Percentiles rank a stretch among this genome's conserved stretches.
These are phyloP conservation scores for Falciphora oryzae DNA, from an alignment of 2,329 filamentous ascomycete genomes.

Conservation along the genomic window DNA sequence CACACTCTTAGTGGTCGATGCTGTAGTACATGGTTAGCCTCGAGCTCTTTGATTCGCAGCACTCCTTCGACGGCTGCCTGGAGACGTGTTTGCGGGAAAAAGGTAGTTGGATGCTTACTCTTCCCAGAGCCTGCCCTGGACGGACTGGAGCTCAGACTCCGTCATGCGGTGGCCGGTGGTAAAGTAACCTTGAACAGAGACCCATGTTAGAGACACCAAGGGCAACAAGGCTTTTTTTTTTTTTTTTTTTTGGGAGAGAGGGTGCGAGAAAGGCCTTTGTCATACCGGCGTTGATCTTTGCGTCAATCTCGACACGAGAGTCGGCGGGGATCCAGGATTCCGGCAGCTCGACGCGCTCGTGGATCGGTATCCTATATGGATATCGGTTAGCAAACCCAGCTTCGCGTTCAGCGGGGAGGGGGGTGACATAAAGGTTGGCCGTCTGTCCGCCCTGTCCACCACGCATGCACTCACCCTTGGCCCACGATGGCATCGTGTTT, in stretches of 20 bases:
- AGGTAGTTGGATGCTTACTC: constrained; percentile 46
- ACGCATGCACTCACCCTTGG: constrained; percentile 54
- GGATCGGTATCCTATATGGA: constrained; percentile 64
- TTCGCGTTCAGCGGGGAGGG: constrained; percentile 2
- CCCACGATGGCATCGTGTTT: constrained; percentile 85
- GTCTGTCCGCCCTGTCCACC: not conserved
- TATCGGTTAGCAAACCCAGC: not conserved
- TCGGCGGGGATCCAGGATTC: constrained; percentile 92
- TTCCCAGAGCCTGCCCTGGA: constrained; percentile 89
- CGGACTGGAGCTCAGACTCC: constrained; percentile 74
- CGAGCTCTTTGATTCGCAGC: constrained; percentile 14
- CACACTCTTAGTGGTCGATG: constrained; percentile 21
- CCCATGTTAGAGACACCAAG: not conserved
- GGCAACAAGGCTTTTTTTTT: not conserved
- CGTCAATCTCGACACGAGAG: constrained; percentile 96
- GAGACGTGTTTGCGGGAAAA: no score
- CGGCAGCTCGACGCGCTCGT: constrained; percentile 85
- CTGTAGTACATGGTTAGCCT: constrained; percentile 23
- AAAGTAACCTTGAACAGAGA: constrained; percentile 52
- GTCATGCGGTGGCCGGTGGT: constrained; percentile 88
- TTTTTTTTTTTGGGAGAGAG: no score
- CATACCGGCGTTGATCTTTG: constrained; percentile 91
- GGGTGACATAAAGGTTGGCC: not conserved
- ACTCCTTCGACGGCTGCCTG: not conserved
- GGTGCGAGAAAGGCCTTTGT: constrained; percentile 14